Base-by-base conservation (phyloP, 23 red algal species). In the Pyropia haitanensis region DNA sequence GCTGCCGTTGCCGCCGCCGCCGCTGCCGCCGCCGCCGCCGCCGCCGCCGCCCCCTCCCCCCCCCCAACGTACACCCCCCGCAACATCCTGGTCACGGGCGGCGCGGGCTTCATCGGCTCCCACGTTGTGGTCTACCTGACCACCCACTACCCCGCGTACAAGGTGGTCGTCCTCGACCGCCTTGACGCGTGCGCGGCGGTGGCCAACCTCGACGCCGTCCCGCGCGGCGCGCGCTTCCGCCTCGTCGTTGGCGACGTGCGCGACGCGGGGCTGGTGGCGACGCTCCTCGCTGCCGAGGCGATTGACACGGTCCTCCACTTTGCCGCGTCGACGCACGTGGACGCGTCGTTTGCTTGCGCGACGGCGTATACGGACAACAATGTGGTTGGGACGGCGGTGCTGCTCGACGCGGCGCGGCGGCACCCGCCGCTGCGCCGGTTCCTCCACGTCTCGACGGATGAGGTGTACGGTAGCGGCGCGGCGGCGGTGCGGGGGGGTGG, bases 271-370 rank as follows among this genome's bases (percentile, higher is more conserved):
- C 79, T 97, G 56, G 75, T 97, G n/a, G 76, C 73, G 53, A 91
- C 87, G 29, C 55, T 97, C 31, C 64, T 97, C 17, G 68, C 78
- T 30, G 84, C 65, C 34, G 85, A 97, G 61, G 52, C 56, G 10
- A 76, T 97, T 39, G 93, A 97, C 64, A 97, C 93, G 53, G 74
- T 97, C 61, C 75, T 97, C 58, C 93, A 97, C 67, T 90, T 97
- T 71, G 93, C 93, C 46, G 93, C 93, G 25, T 87, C 73, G 30
- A 97, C 93, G 5, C 93, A 97, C 63, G 93, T 97, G 16, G 93
- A 97, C 51, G 85, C 86, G 33, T 90, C 85, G 18, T 97, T 97
- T 72, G 71, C 70, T 34, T 88, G 80, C 22, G 87, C 93, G 13
- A 75, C 87, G 10, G 60, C 80, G n/a, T 97, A 91, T 53, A 89